phyloP scores from a whole-genome alignment of 2,329 filamentous ascomycete species.

The Domatiomyces catenatus region DNA sequence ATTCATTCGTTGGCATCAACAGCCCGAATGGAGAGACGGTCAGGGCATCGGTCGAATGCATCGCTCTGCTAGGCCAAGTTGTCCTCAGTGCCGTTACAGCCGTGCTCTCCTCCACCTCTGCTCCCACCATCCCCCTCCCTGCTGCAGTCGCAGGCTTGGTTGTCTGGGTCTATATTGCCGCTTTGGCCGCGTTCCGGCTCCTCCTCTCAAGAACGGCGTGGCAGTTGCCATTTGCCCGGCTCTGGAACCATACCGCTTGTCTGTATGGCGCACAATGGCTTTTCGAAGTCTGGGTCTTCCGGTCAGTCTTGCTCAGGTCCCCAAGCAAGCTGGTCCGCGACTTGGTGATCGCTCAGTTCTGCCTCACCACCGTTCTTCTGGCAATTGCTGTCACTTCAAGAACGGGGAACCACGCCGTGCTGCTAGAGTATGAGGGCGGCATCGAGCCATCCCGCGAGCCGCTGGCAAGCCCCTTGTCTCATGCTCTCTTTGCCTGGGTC shows the following conservation, averaged over 20 bases:
- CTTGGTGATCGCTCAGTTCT: constrained; percentile 59
- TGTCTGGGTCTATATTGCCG: constrained; percentile 67
- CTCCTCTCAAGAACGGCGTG: constrained; percentile 43
- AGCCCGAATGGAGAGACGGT: constrained; percentile 58
- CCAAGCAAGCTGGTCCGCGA: constrained; percentile 45
- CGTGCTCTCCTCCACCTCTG: constrained; percentile 43
- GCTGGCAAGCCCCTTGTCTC: constrained; percentile 71
- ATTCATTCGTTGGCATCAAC: constrained; percentile 51
- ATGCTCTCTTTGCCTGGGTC: constrained; percentile 80
- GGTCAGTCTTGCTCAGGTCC: constrained; percentile 69
- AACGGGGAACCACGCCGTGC: constrained; percentile 79
- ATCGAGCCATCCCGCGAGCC: constrained; percentile 79
- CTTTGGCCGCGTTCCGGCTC: constrained; percentile 58
- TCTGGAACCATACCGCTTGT: constrained; percentile 86
- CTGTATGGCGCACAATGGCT: constrained; percentile 77
- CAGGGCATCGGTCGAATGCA: constrained; percentile 56
- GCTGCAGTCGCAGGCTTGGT: constrained; percentile 41
- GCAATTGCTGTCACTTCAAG: constrained; percentile 64
- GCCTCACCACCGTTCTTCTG: constrained; percentile 57
- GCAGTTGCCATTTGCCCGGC: constrained; percentile 50
- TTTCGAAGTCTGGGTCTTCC: constrained; percentile 60
- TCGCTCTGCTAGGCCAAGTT: constrained; percentile 58
- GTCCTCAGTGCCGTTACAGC: constrained; percentile 53
- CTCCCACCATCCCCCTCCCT: constrained; percentile 39
- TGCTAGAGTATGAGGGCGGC: constrained; percentile 76